phyloP scores from a whole-genome alignment of 2,329 filamentous ascomycete genomes.

The Hypoxylon rubiginosum region DNA sequence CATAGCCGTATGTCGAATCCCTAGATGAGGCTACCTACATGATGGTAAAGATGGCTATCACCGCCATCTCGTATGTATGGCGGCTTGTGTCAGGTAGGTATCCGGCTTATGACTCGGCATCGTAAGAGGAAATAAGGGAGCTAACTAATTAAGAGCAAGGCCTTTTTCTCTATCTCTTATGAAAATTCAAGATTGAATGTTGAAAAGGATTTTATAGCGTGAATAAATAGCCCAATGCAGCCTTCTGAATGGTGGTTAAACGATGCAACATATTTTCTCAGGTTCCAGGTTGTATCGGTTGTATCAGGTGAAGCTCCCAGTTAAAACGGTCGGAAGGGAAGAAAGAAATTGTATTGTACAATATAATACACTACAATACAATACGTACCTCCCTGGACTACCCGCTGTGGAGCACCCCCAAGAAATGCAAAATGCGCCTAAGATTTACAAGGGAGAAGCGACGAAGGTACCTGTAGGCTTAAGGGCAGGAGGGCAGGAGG shows the following conservation, averaged over 20 bases:
- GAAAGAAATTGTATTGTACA: background rate
- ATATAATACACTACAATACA: too few relatives aligned
- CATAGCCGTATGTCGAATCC: conserved; percentile 31
- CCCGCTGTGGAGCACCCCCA: conserved; percentile 21
- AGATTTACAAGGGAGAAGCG: background rate
- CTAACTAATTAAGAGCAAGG: background rate
- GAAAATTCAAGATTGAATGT: conserved; percentile 2
- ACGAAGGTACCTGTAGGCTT: too few relatives aligned
- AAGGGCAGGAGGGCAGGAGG: background rate
- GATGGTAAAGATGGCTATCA: background rate
- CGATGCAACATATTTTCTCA: conserved; percentile 28
- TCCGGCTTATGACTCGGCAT: background rate
- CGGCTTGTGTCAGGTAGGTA: background rate
- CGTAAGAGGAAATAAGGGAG: background rate
- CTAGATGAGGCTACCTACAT: conserved; percentile 19
- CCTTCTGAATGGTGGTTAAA: conserved; percentile 44
- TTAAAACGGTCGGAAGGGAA: background rate
- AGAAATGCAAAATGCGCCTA: conserved; percentile 10
- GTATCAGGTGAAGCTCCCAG: conserved; percentile 21
- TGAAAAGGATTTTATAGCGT: conserved; percentile 29
- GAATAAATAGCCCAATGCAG: conserved; percentile 30
- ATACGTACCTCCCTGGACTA: conserved; percentile 1
- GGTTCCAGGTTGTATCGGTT: conserved; percentile 35
- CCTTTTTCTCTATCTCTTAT: background rate
- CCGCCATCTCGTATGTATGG: background rate